Conservation (phyloP, 2,329 filamentous ascomycete genomes). For the Calonectria naviculata region DNA sequence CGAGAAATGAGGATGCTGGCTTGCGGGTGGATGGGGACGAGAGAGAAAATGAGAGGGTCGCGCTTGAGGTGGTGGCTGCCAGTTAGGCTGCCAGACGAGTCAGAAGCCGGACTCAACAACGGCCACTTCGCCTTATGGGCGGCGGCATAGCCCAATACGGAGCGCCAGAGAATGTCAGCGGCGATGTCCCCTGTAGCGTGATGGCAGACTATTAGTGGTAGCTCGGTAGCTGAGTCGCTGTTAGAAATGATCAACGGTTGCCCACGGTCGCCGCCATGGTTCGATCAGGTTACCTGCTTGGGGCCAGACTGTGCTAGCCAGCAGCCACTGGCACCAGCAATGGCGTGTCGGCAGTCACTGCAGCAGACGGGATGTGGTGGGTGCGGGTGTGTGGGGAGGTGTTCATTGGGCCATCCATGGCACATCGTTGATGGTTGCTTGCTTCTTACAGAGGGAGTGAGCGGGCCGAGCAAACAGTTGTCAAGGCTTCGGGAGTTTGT, state of each 20-base stretch:
- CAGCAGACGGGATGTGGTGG: neutral
- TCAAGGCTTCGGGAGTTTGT: neutral
- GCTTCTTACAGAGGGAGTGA: neutral
- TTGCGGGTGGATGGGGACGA: neutral
- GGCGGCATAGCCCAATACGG: neutral
- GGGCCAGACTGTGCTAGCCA: conserved; percentile 12
- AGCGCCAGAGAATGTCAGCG: neutral
- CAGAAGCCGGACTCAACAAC: conserved; percentile 1
- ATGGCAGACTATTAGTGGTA: neutral
- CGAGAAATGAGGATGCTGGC: neutral
- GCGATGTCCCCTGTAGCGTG: neutral
- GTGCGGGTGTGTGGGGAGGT: neutral
- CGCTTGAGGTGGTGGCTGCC: conserved; percentile 4
- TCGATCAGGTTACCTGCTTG: conserved; percentile 5
- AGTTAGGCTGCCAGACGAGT: conserved; percentile 4
- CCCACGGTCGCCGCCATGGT: neutral
- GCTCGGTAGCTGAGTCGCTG: conserved; percentile 1
- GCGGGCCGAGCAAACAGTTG: neutral
- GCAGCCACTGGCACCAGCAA: neutral
- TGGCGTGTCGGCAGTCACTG: neutral
- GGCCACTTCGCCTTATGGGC: neutral
- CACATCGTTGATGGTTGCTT: conserved; percentile 4
- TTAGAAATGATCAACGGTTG: conserved; percentile 1
- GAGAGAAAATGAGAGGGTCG: conserved; percentile 4
- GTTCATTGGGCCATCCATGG: neutral